phyloP scores from a whole-genome alignment of 164 flowering plant species.

The Echeveria elegans region DNA sequence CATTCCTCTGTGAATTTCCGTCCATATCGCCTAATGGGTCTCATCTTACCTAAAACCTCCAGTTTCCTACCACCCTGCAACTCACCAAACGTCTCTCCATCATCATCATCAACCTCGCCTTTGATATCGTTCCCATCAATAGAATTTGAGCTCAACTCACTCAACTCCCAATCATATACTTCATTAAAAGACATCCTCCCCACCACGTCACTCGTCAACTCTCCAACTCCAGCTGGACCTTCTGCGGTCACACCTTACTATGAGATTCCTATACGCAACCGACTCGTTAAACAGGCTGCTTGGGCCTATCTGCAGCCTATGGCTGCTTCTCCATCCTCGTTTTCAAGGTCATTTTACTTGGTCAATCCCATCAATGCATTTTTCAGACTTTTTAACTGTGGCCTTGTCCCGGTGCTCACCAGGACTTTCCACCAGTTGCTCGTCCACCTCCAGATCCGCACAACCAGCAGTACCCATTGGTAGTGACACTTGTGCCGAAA shows the following conservation, averaged over 20 bases:
- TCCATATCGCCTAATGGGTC: slow-evolving; percentile 15
- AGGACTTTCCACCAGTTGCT: slow-evolving; percentile 26
- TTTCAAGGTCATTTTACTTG: slow-evolving; percentile 12
- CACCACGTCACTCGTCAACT: slow-evolving; percentile 15
- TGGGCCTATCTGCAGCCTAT: slow-evolving; percentile 94
- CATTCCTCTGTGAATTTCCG: slow-evolving; percentile 4
- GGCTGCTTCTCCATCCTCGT: slow-evolving; percentile 41
- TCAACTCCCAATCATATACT: slow-evolving; percentile 30
- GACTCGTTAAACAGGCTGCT: slow-evolving; percentile 86
- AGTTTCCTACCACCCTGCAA: slow-evolving; percentile 8
- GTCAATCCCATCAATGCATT: slow-evolving; percentile 18
- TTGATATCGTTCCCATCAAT: slow-evolving; percentile 8
- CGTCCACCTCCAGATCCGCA: slow-evolving; percentile 15
- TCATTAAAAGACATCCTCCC: slow-evolving; percentile 54
- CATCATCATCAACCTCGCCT: background rate
- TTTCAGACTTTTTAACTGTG: slow-evolving; percentile 17
- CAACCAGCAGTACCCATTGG: background rate
- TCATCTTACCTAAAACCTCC: slow-evolving; percentile 11
- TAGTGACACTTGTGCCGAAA: background rate
- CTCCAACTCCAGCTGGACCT: slow-evolving; percentile 20
- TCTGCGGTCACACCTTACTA: slow-evolving; percentile 17
- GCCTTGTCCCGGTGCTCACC: slow-evolving; percentile 18
- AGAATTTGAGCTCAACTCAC: slow-evolving; percentile 37
- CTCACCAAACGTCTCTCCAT: background rate
- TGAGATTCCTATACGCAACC: slow-evolving; percentile 70